These are phyloP conservation scores for Drosera capensis DNA, from an alignment of 148 eudicot genomes.

Conservation along the genomic window DNA sequence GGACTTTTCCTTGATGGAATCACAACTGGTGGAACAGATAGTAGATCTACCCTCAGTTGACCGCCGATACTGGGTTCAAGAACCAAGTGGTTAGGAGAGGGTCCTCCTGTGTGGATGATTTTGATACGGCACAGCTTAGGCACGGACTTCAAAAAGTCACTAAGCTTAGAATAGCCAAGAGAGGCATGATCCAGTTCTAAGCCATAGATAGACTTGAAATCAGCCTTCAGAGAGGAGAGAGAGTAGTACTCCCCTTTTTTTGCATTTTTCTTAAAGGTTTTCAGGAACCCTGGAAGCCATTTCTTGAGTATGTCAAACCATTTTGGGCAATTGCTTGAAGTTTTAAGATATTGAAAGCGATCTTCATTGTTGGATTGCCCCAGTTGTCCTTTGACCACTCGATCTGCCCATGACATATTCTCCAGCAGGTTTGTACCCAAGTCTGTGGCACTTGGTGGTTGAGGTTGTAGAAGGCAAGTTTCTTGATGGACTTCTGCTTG, in stretches of 20 bases:
- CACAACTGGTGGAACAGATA: conserved; percentile 12
- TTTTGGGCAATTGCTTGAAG: conserved; percentile 6
- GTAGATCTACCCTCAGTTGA: too few relatives aligned
- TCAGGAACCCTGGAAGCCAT: conserved; percentile 26
- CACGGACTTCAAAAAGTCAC: conserved; percentile 18
- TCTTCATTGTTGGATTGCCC: background rate
- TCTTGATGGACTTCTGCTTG: conserved; percentile 5
- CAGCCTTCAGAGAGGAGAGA: conserved; percentile 25
- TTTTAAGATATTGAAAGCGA: background rate
- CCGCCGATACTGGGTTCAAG: conserved; percentile 13
- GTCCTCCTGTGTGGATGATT: conserved; percentile 18
- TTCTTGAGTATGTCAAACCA: conserved; percentile 15
- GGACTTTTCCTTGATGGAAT: conserved; percentile 4
- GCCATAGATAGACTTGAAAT: conserved; percentile 18
- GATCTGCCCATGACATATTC: conserved; percentile 18
- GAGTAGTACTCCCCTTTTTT: conserved; percentile 18
- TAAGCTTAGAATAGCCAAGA: conserved; percentile 22
- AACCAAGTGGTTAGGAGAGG: conserved; percentile 20
- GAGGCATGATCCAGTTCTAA: conserved; percentile 23
- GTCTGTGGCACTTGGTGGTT: conserved; percentile 2
- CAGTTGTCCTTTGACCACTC: conserved; percentile 8
- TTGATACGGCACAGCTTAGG: conserved; percentile 13
- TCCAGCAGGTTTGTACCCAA: conserved; percentile 3
- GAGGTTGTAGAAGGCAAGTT: background rate
- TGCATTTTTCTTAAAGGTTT: conserved; percentile 11